Percentiles rank a stretch among this genome's conserved stretches.
Evolutionary conservation across 495 filamentous ascomycete species (phyloP).

Genomic region (Neurospora sp.): DNA sequence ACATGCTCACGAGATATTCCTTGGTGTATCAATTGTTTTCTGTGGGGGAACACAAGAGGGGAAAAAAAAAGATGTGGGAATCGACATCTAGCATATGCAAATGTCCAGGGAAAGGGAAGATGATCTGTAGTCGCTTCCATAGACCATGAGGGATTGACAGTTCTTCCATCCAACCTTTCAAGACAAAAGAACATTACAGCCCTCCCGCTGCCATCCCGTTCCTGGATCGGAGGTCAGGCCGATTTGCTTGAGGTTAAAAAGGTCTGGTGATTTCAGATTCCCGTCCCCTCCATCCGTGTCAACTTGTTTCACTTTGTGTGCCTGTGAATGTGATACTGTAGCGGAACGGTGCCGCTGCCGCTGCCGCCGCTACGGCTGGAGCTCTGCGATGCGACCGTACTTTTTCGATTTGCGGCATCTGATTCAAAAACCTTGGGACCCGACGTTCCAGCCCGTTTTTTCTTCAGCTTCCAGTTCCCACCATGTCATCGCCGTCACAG

Average conservation of each 20-base stretch:
- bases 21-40: background rate
- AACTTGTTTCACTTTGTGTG: background rate
- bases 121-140: background rate
- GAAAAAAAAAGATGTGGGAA: background rate
- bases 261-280: background rate
- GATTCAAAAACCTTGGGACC: background rate
- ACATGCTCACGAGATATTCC: background rate
- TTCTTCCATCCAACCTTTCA: background rate
- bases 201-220: background rate
- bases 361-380: background rate
- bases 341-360: background rate
- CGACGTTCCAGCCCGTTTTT: background rate
- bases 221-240: background rate
- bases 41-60: background rate
- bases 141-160: background rate
- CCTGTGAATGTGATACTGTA: background rate
- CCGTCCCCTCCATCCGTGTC: background rate
- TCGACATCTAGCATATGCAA: background rate
- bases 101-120: background rate
- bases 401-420: background rate
- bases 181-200: background rate
- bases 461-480: background rate
- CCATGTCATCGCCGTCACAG: background rate
- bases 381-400: background rate
- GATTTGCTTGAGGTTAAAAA: background rate